Conservation (phyloP, 495 filamentous ascomycete species). For the Trichoderma asperelloides region DNA sequence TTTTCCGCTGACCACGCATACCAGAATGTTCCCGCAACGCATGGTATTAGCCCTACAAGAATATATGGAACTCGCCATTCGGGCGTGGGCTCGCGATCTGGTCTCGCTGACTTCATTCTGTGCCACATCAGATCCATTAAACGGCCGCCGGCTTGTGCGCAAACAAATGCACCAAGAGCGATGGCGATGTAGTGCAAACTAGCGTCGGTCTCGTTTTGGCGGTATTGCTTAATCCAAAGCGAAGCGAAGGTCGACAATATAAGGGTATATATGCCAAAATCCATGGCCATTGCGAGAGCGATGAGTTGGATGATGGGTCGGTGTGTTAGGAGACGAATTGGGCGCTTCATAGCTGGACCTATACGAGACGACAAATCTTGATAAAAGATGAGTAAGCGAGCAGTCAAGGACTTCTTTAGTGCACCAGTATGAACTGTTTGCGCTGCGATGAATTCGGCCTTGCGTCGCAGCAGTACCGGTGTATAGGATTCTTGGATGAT, state of each 20-base stretch:
- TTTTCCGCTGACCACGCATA: too few relatives aligned
- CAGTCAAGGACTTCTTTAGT: neutral
- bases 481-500: neutral
- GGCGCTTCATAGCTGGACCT: neutral
- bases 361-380: neutral
- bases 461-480: neutral
- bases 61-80: too few relatives aligned
- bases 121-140: neutral
- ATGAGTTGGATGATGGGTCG: neutral
- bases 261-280: neutral
- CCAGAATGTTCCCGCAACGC: too few relatives aligned
- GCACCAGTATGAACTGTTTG: too few relatives aligned
- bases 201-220: neutral
- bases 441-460: neutral
- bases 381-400: neutral
- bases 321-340: neutral
- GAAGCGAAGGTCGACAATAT: neutral
- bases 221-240: neutral
- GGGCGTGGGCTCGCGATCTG: too few relatives aligned
- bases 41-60: too few relatives aligned
- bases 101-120: too few relatives aligned
- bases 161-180: neutral
- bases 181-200: neutral
- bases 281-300: neutral
- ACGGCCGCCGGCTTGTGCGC: neutral